phyloP scores from a whole-genome alignment of 345 rosid species.

The Pugionium cornutum region DNA sequence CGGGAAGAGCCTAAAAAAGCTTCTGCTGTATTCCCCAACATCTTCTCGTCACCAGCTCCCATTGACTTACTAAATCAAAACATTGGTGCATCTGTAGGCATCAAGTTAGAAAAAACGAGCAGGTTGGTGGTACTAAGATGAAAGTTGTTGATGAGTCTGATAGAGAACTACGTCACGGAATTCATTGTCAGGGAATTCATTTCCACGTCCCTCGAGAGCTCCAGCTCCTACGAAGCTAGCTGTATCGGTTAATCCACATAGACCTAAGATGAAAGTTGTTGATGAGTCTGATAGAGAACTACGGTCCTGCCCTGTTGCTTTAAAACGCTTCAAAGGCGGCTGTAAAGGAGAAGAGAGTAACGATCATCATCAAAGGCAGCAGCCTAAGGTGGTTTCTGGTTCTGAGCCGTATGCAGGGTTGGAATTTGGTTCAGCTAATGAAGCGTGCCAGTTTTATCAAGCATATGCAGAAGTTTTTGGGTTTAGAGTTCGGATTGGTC shows the following conservation, averaged over 20 bases:
- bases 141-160: too few species aligned
- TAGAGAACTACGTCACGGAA: too few species aligned
- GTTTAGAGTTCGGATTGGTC: conserved; percentile 85
- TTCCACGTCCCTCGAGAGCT: conserved; percentile 45
- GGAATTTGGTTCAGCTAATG: conserved; percentile 73
- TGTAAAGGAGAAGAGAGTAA: conserved; percentile 43
- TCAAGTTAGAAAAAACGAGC: too few species aligned
- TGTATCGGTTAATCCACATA: conserved; percentile 42
- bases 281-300: conserved; percentile 45
- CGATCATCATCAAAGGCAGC: conserved; percentile 24
- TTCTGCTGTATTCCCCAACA: too few species aligned
- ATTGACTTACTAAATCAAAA: too few species aligned
- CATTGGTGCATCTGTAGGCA: too few species aligned
- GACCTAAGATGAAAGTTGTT: conserved; percentile 56
- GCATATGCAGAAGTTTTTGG: conserved; percentile 67
- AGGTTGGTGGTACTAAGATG: too few species aligned
- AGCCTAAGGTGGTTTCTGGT: conserved; percentile 33
- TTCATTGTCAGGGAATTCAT: too few species aligned
- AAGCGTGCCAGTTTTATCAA: conserved; percentile 75
- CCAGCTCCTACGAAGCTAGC: conserved; percentile 46
- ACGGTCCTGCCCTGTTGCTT: conserved; percentile 43
- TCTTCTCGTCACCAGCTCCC: too few species aligned
- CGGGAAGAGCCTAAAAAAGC: too few species aligned
- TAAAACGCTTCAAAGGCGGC: conserved; percentile 57
- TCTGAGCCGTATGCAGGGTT: conserved; percentile 65